Conservation (phyloP, 305 asterid species). For the Ilex paraguariensis region DNA sequence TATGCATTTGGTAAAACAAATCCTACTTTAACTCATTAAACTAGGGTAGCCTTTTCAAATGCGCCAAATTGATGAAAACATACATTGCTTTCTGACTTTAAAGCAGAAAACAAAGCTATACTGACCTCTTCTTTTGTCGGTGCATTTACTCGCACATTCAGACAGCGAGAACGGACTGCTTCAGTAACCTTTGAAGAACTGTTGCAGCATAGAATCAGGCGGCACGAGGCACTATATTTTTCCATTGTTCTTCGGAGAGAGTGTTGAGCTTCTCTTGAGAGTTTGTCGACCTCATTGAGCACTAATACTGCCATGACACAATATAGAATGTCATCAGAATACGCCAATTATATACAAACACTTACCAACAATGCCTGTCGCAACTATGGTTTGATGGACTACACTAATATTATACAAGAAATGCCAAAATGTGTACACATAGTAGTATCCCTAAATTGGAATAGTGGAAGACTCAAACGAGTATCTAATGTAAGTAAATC, state of each 20-base stretch:
- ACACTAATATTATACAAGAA: no score
- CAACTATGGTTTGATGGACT: no score
- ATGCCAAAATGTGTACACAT: no score
- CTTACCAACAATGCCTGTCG: not conserved
- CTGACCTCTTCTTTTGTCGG: constrained; percentile 81
- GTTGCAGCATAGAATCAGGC: constrained; percentile 89
- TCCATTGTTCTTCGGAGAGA: constrained; percentile 99
- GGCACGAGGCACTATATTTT: constrained; percentile 92
- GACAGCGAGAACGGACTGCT: constrained; percentile 98
- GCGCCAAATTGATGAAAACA: not conserved
- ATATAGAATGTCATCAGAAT: constrained; percentile 19
- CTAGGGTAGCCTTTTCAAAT: no score
- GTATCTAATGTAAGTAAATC: no score
- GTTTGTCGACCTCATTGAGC: constrained; percentile 94
- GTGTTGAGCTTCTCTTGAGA: constrained; percentile 98
- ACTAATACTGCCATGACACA: constrained; percentile 59
- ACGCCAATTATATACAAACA: not conserved
- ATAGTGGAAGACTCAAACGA: no score
- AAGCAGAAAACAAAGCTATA: constrained; percentile 14
- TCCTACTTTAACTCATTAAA: no score
- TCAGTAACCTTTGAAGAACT: constrained; percentile 96
- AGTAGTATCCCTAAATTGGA: no score
- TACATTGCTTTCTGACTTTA: constrained; percentile 1
- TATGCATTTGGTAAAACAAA: no score
- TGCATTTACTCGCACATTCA: constrained; percentile 82